A percentile compares a stretch with the other conserved stretches of the same genome.
Evolutionary conservation across 345 rosid species (phyloP).

Genomic region (Euclidium syriacum): DNA sequence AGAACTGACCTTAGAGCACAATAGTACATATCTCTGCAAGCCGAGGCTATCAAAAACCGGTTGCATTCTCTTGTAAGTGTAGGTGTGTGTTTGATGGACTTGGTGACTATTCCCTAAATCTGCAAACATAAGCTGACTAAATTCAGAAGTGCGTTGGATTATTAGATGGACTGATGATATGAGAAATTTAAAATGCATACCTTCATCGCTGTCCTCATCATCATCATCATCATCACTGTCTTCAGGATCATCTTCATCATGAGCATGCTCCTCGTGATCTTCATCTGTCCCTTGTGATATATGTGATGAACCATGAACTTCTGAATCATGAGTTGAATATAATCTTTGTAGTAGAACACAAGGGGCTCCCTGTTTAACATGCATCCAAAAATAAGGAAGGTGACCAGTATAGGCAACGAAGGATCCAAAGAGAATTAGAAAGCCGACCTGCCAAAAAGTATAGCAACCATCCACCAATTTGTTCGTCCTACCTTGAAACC

Average conservation of each 20-base stretch:
- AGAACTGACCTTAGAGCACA: conserved; percentile 72
- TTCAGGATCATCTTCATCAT: conserved; percentile 19
- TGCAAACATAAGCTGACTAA: conserved; percentile 6
- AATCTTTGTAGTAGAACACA: conserved; percentile 60
- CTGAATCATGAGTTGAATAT: conserved; percentile 6
- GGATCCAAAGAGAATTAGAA: neutral
- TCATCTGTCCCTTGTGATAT: conserved; percentile 41
- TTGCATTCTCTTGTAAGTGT: conserved; percentile 27
- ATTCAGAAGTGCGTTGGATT: neutral
- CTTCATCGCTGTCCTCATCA: conserved; percentile 18
- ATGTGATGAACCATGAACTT: conserved; percentile 28
- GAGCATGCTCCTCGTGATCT: conserved; percentile 39
- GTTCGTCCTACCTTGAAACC: conserved; percentile 98
- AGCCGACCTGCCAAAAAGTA: conserved; percentile 95
- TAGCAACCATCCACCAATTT: conserved; percentile 97
- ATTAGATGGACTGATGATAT: neutral
- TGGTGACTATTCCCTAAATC: conserved; percentile 22
- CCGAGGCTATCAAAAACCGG: conserved; percentile 72
- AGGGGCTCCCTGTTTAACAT: conserved; percentile 61
- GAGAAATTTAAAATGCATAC: neutral
- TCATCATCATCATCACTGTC: conserved; percentile 24
- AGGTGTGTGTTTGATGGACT: conserved; percentile 26
- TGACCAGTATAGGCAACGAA: neutral
- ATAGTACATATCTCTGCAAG: conserved; percentile 72
- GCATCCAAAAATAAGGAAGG: neutral